These are phyloP conservation scores for Chaetomiaceae sp. DNA, from an alignment of 2,329 filamentous ascomycete genomes.

Conservation along the genomic window DNA sequence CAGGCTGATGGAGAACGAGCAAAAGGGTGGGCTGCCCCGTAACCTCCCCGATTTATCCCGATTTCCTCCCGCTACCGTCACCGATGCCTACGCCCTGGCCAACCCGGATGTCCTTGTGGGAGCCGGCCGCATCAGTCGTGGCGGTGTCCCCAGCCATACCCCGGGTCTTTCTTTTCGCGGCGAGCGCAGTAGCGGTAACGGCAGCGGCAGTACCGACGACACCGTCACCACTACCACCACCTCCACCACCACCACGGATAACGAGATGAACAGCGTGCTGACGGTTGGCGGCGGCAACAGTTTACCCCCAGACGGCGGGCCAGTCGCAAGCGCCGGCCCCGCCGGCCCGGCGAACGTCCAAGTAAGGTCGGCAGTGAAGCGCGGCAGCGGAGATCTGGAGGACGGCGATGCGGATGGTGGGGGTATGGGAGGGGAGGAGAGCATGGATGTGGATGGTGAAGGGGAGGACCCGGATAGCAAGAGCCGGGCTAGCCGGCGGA, in stretches of 20 bases:
- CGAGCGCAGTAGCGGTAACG: neutral
- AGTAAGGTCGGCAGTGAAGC: conserved; percentile 32
- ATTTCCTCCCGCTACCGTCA: neutral
- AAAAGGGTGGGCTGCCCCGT: conserved; percentile 21
- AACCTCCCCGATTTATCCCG: conserved; percentile 12
- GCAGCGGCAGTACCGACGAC: neutral
- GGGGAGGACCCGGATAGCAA: conserved; percentile 33
- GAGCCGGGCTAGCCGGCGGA: conserved; percentile 51
- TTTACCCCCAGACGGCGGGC: neutral
- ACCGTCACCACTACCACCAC: conserved; percentile 1
- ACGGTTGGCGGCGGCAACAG: conserved; percentile 22
- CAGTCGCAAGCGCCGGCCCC: conserved; percentile 14
- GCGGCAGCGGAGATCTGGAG: conserved; percentile 29
- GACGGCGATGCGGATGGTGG: conserved; percentile 11
- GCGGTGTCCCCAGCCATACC: neutral
- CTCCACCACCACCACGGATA: conserved; percentile 3
- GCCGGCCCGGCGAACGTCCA: conserved; percentile 38
- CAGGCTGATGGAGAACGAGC: conserved; percentile 45
- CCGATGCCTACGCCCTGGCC: neutral
- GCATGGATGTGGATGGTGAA: conserved; percentile 53
- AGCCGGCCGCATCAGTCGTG: no score
- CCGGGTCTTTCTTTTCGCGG: neutral
- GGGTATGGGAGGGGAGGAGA: conserved; percentile 38
- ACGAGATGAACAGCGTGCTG: conserved; percentile 20
- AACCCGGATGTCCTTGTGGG: neutral